Base-by-base conservation (phyloP, 805 yeast species). In the Candida xyloterini region DNA sequence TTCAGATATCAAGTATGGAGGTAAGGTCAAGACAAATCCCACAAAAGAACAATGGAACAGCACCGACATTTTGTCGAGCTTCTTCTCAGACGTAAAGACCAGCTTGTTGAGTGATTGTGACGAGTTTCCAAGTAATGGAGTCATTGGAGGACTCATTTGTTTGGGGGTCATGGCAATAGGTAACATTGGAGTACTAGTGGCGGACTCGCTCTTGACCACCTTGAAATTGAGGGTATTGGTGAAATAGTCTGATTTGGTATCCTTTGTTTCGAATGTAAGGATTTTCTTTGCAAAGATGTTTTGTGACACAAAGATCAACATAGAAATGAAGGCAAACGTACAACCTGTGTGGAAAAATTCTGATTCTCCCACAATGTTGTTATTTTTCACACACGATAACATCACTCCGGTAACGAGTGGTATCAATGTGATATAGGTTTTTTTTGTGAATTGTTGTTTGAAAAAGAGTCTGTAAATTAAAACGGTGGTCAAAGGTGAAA, bases 401-500 rank as follows among this genome's bases (percentile, higher is more conserved):
- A 89, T 87, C 43, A 91, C 95, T 13, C 99, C 99, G 21, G 73
- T 38, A 29, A 90, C 76, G 45, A 91, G 69, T 0, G 98, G 95
- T 0, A 82, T 52, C 55, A 91, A 68, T 1, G 98, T 84, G 36
- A 81, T 47, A 56, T 91, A 91, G 2, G 97, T 89, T 53, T 75
- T 70, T 8, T 53, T 35, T 38, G 72, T 71, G 69, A 85, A 91
- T 32, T 67, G 63, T 33, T 69, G 74, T 22, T 73, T 68, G 56
- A 82, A 84, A 27, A 82, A 39, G 10, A 80, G 44, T 48, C 84
- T 71, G 64, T 89, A 89, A 30, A 86, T 85, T 22, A 78, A 61
- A 10, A 93, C 97, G 0, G 98, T 91, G 34, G 87, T 76, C 18
- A 91, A 69, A 2, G 99, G 99, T 23, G 95, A 82, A 27, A 91